Base-by-base conservation (phyloP, 148 eudicot species). In the Rhododendron vialii region DNA sequence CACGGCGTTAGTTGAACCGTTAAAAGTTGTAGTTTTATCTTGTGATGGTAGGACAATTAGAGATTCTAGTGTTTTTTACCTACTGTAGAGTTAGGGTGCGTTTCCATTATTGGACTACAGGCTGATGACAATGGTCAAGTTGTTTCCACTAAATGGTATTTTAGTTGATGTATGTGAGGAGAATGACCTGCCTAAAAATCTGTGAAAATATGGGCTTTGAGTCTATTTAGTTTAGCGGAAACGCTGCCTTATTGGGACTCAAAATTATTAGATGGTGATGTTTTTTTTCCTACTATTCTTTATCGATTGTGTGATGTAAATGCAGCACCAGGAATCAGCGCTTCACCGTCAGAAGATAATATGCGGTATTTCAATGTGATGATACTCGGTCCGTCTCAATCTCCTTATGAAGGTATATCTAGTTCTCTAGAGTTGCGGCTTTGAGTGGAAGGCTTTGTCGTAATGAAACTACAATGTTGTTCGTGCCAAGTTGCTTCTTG, bases 291-390 rank as follows among this genome's bases (percentile, higher is more conserved):
- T 22, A 5, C 14, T 47, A 63, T 83, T 38, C 22, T 35, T 0
- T 35, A 33, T 53, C 24, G 61, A 53, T 87, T 74, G 78, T 80
- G 53, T 61, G 50, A 57, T 90, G 47, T 85, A 84, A 77, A 10
- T 93, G 86, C 92, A 95, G 98, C 97, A 47, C 98, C 98, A 0
- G 98, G 98, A 76, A 95, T 95, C 85, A 95, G 97, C 92, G 98
- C 98, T 24, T 95, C 98, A 28, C 98, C 98, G n/a, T 95, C 98
- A 8, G 98, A 95, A 63, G 96, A 95, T 18, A 95, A 95, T 83
- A 95, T 94, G 98, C 93, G 96, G 24, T 93, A 95, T 85, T 95
- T 95, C 67, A 95, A 94, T 86, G 98, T 95, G 38, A 93, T 95
- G 98, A 93, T 95, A 83, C 98, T 95, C 71, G 98, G 98, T 35